Evolutionary conservation across 1,284 basidiomycete species (phyloP).

Genomic region (Sparassis latifolia): DNA sequence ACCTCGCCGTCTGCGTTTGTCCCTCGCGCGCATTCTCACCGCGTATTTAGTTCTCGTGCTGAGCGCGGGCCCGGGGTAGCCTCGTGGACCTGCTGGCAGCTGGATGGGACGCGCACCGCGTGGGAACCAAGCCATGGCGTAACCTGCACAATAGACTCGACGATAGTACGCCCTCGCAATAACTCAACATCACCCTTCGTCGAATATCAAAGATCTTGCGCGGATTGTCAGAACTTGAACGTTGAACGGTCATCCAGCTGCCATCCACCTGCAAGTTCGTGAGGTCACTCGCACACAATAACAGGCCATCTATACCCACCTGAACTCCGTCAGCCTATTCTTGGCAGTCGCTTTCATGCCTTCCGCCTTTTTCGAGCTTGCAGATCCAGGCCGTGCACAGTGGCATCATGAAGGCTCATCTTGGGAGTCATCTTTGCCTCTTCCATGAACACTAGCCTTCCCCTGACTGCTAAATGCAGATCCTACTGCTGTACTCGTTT

Average conservation of each 20-base stretch:
- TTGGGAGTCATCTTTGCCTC: constrained; percentile 15
- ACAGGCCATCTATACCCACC: constrained; percentile 18
- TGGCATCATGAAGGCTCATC: constrained; percentile 6
- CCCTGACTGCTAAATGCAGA: constrained; percentile 19
- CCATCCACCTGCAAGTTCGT: constrained; percentile 14
- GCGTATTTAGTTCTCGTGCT: too few species aligned
- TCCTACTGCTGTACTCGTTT: constrained; percentile 12
- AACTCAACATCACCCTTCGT: neutral
- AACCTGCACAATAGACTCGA: constrained; percentile 4
- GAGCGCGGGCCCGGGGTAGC: too few species aligned
- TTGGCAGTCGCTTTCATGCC: constrained; percentile 11
- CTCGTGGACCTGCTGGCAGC: too few species aligned
- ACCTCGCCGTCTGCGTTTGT: too few species aligned
- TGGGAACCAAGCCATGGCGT: too few species aligned
- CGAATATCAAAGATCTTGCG: constrained; percentile 7
- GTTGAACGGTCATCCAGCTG: constrained; percentile 6
- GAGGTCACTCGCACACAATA: constrained; percentile 10
- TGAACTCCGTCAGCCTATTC: constrained; percentile 24
- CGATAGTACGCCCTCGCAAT: constrained; percentile 2
- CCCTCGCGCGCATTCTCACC: too few species aligned
- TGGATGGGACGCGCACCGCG: too few species aligned
- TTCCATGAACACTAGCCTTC: constrained; percentile 16
- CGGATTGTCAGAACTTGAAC: constrained; percentile 7
- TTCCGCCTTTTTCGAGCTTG: constrained; percentile 11
- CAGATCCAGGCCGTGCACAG: constrained; percentile 14